A percentile compares a stretch with the other conserved stretches of the same genome.
These are phyloP conservation scores for Boletus speciosus DNA, from an alignment of 768 basidiomycete genomes.

Conservation along the genomic window DNA sequence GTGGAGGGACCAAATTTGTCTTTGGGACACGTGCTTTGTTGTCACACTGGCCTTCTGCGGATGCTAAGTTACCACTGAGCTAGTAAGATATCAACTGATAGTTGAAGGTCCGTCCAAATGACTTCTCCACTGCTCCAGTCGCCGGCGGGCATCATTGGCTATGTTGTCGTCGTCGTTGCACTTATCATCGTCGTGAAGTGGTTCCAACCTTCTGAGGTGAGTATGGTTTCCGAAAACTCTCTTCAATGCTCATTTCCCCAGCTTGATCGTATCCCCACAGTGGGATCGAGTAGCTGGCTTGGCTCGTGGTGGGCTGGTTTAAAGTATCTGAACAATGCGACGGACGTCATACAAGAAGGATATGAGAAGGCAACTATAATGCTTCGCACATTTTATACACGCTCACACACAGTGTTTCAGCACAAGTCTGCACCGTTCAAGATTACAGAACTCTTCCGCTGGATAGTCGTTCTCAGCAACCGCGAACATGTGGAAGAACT, in stretches of 20 bases:
- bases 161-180: background rate
- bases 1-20: too few relatives aligned
- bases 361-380: slow-evolving; percentile 24
- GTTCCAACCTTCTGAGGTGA: slow-evolving; percentile 2
- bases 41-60: too few relatives aligned
- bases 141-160: background rate
- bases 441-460: too few relatives aligned
- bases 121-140: background rate
- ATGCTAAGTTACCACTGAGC: too few relatives aligned
- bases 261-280: slow-evolving; percentile 28
- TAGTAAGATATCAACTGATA: too few relatives aligned
- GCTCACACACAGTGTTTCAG: too few relatives aligned
- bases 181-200: background rate
- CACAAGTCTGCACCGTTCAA: too few relatives aligned
- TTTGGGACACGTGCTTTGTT: too few relatives aligned
- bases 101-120: background rate
- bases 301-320: slow-evolving; percentile 27
- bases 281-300: slow-evolving; percentile 24
- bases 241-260: background rate
- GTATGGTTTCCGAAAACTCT: background rate
- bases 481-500: too few relatives aligned
- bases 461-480: too few relatives aligned
- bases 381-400: background rate
- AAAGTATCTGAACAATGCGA: slow-evolving; percentile 14
- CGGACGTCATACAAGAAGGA: slow-evolving; percentile 29